Evolutionary conservation across 345 rosid genomes (phyloP).

Genomic region (Melastoma malabathricum): DNA sequence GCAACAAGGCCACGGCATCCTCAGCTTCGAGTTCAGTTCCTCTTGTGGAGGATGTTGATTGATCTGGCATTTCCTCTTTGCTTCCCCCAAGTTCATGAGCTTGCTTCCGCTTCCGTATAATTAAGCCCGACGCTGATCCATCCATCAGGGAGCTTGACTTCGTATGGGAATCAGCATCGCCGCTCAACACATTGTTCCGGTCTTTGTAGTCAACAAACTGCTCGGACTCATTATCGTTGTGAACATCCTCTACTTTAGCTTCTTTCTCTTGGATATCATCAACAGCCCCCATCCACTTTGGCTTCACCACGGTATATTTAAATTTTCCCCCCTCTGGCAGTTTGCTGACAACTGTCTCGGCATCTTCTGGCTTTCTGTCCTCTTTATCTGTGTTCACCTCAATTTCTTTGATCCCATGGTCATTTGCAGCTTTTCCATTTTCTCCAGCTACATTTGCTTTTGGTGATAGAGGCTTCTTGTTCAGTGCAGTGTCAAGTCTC

Average conservation of each 20-base stretch:
- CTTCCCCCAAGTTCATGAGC: constrained; percentile 21
- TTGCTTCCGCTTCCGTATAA: constrained; percentile 67
- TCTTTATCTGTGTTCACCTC: constrained; percentile 14
- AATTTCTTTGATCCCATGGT: constrained; percentile 20
- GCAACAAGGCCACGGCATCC: constrained; percentile 76
- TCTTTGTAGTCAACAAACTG: constrained; percentile 81
- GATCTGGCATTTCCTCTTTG: constrained; percentile 16
- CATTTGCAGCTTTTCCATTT: constrained; percentile 19
- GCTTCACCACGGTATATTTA: constrained; percentile 44
- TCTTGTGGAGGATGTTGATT: constrained; percentile 19
- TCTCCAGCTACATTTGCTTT: constrained; percentile 21
- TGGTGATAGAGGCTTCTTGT: constrained; percentile 16
- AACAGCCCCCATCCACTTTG: constrained; percentile 95
- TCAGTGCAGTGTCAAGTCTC: constrained; percentile 11
- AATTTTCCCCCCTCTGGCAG: constrained; percentile 23
- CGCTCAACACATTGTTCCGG: constrained; percentile 39
- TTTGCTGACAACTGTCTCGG: constrained; percentile 17
- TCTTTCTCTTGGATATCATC: constrained; percentile 29
- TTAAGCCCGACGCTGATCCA: constrained; percentile 51
- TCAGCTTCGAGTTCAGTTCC: constrained; percentile 49
- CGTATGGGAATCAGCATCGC: constrained; percentile 8
- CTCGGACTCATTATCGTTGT: constrained; percentile 26
- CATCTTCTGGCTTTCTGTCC: constrained; percentile 23
- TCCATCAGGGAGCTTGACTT: constrained; percentile 27
- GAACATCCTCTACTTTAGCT: constrained; percentile 22